Evolutionary conservation across 2,329 filamentous ascomycete genomes (phyloP).

Genomic region (Nemania diffusa): DNA sequence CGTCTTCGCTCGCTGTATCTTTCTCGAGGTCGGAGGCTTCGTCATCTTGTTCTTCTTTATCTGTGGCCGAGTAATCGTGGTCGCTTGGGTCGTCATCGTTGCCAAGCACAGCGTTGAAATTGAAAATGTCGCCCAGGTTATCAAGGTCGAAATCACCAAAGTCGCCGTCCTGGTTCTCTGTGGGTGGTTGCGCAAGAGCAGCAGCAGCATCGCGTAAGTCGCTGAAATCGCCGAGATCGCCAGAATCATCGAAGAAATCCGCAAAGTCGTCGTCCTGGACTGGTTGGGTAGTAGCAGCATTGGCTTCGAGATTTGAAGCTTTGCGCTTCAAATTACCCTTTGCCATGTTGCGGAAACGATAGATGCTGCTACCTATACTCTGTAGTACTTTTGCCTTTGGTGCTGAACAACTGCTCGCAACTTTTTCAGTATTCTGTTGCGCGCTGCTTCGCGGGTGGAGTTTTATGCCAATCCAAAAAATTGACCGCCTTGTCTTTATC

Average conservation of each 20-base stretch:
- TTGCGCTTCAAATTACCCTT: constrained; percentile 71
- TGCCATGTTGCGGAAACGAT: constrained; percentile 50
- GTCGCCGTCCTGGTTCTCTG: constrained; percentile 63
- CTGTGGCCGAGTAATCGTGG: constrained; percentile 47
- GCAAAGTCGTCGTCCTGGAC: too few relatives aligned
- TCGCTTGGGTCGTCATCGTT: constrained; percentile 60
- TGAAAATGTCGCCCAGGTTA: not conserved
- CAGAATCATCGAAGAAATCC: too few relatives aligned
- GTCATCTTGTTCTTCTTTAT: constrained; percentile 56
- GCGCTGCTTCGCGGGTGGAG: constrained; percentile 19
- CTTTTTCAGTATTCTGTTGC: constrained; percentile 21
- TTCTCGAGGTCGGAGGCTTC: constrained; percentile 54
- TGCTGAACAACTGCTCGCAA: constrained; percentile 3
- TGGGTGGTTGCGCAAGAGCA: constrained; percentile 25
- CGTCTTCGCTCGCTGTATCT: constrained; percentile 55
- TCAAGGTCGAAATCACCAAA: too few relatives aligned
- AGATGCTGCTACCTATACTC: constrained; percentile 12
- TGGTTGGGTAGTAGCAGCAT: constrained; percentile 37
- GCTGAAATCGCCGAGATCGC: too few relatives aligned
- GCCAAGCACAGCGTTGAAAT: constrained; percentile 66
- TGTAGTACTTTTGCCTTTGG: constrained; percentile 1
- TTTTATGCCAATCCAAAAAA: constrained; percentile 33
- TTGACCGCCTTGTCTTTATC: constrained; percentile 36
- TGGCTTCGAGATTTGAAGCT: constrained; percentile 64
- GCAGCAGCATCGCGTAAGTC: not conserved